These are phyloP conservation scores for Diacronema lutheri DNA, from an alignment of 78 protist genomes.

Conservation along the genomic window DNA sequence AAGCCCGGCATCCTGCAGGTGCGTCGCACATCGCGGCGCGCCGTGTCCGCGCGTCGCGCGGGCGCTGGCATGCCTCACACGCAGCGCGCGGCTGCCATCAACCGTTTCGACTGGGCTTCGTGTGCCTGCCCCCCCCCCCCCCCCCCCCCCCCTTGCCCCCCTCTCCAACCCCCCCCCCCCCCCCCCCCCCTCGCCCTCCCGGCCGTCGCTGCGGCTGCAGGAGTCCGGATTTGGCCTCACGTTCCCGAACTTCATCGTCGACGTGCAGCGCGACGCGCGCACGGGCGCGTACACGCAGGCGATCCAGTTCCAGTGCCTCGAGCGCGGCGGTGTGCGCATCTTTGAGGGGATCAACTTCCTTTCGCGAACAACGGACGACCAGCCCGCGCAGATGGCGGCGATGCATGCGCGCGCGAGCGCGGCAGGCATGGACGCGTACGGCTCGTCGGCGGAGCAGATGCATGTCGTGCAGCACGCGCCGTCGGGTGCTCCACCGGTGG, in stretches of 20 bases:
- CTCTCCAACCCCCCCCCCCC: too few relatives aligned
- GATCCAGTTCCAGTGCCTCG: conserved; percentile 17
- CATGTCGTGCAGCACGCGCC: neutral
- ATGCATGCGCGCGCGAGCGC: neutral
- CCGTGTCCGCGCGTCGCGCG: too few relatives aligned
- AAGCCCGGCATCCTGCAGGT: neutral
- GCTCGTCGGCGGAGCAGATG: neutral
- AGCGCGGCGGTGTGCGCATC: conserved; percentile 24
- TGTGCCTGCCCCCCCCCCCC: too few relatives aligned
- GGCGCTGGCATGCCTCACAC: too few relatives aligned
- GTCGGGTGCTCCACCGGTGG: neutral
- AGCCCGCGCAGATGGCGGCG: neutral
- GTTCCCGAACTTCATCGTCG: conserved; percentile 8
- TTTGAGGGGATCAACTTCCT: conserved; percentile 29
- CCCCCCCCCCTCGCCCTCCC: too few relatives aligned
- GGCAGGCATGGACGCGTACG: conserved; percentile 3
- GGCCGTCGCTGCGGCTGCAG: neutral
- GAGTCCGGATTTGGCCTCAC: conserved; percentile 4
- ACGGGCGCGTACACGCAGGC: conserved; percentile 8
- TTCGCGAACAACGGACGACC: neutral
- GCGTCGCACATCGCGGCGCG: neutral
- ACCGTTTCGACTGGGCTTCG: too few relatives aligned
- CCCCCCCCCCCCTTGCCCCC: too few relatives aligned
- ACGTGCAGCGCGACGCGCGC: neutral
- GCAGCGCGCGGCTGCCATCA: too few relatives aligned